Conservation (phyloP, 805 yeast genomes). For the Saturnispora mendoncae region DNA sequence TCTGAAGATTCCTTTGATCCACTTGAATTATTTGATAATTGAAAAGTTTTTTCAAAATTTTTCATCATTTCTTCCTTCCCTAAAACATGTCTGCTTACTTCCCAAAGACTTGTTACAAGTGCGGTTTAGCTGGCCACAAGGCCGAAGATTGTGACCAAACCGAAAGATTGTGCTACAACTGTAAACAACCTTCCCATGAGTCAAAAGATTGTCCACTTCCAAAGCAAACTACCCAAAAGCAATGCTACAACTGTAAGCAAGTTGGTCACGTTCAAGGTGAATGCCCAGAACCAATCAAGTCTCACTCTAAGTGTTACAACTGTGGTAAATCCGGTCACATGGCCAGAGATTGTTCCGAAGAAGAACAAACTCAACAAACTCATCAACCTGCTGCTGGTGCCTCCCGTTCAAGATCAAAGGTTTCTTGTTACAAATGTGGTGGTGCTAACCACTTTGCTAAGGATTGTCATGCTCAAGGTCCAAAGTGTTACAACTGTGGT, state of each 20-base stretch:
- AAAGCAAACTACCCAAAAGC: slow-evolving; percentile 74
- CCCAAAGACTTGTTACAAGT: slow-evolving; percentile 76
- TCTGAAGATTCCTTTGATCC: neutral
- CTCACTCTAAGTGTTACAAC: slow-evolving; percentile 68
- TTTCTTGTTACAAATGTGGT: slow-evolving; percentile 84
- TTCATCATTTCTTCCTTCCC: neutral
- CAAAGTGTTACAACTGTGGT: slow-evolving; percentile 89
- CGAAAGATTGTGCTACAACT: slow-evolving; percentile 86
- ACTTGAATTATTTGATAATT: neutral
- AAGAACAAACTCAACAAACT: neutral
- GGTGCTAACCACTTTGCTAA: slow-evolving; percentile 90
- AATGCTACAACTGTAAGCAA: slow-evolving; percentile 90
- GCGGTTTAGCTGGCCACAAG: slow-evolving; percentile 87
- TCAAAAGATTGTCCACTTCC: slow-evolving; percentile 85
- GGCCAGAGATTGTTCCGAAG: slow-evolving; percentile 59
- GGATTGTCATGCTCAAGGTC: slow-evolving; percentile 63
- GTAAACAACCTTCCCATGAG: slow-evolving; percentile 84
- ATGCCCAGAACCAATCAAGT: slow-evolving; percentile 54
- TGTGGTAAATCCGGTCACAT: slow-evolving; percentile 75
- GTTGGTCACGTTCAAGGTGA: slow-evolving; percentile 84
- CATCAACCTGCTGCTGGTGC: too few relatives aligned
- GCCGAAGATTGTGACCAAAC: slow-evolving; percentile 82
- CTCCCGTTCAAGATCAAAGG: slow-evolving; percentile 20
- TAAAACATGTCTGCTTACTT: slow-evolving; percentile 15
- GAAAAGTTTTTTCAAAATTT: slow-evolving; percentile 1